Evolutionary conservation across 257 asterid genomes (phyloP).

Genomic region (Anisodus acutangulus): DNA sequence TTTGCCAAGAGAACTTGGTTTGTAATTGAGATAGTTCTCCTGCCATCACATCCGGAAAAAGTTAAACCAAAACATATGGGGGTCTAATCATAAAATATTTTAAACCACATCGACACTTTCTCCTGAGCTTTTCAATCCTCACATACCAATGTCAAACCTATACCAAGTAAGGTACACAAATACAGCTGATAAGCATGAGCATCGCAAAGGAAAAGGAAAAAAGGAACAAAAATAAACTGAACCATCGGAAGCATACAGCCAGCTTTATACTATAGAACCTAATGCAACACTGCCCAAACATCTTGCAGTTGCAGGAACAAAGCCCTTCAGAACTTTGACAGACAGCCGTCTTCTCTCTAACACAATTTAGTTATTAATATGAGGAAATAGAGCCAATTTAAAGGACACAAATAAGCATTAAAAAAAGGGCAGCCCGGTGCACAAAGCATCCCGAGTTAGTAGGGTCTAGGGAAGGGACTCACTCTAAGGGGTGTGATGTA

Average conservation of each 20-base stretch:
- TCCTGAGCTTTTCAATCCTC: constrained; percentile 3
- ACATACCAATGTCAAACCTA: background rate
- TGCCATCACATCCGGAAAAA: constrained; percentile 36
- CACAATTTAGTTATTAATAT: background rate
- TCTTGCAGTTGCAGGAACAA: constrained; percentile 24
- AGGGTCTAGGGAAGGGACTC: too few species aligned
- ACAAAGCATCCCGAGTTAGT: too few species aligned
- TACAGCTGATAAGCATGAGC: background rate
- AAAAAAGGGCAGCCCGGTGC: too few species aligned
- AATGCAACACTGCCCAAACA: background rate
- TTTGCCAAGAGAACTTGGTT: constrained; percentile 74
- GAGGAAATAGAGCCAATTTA: background rate
- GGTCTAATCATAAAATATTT: background rate
- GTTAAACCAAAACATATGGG: constrained; percentile 18
- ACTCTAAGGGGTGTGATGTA: too few species aligned
- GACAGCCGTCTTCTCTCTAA: background rate
- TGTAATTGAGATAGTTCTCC: constrained; percentile 94
- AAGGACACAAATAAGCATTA: background rate
- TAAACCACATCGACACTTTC: background rate
- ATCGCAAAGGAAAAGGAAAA: background rate
- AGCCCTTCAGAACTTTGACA: constrained; percentile 22
- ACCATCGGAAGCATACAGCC: constrained; percentile 22
- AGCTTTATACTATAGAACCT: background rate
- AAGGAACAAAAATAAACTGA: background rate
- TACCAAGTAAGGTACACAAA: background rate